Conservation (phyloP, 2,329 filamentous ascomycete species). For the Gyromitra esculenta region DNA sequence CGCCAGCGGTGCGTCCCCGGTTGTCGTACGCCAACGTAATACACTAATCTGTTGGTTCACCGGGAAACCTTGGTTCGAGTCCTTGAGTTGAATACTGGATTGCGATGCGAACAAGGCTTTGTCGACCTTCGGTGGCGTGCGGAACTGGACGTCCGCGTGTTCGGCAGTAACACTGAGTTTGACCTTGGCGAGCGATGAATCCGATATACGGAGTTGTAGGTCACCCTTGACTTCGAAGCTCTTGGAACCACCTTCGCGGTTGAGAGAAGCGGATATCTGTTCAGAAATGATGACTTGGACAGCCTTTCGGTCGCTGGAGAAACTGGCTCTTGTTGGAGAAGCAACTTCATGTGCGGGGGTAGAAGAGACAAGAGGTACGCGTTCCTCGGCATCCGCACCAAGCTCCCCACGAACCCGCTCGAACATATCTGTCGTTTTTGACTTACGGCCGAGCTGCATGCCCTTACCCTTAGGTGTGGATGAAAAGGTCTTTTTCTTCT, state of each 20-base stretch:
- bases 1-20: slow-evolving; percentile 86
- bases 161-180: slow-evolving; percentile 87
- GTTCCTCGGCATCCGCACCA: slow-evolving; percentile 83
- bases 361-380: slow-evolving; percentile 60
- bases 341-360: slow-evolving; percentile 60
- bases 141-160: slow-evolving; percentile 71
- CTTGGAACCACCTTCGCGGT: slow-evolving; percentile 85
- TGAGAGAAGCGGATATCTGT: slow-evolving; percentile 87
- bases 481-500: slow-evolving; percentile 96
- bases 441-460: slow-evolving; percentile 99
- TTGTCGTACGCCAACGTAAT: slow-evolving; percentile 79
- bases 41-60: slow-evolving; percentile 90
- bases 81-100: slow-evolving; percentile 89
- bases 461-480: slow-evolving; percentile 89
- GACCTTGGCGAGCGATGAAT: slow-evolving; percentile 88
- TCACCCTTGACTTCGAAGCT: slow-evolving; percentile 91
- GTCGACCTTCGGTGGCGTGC: slow-evolving; percentile 96
- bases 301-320: slow-evolving; percentile 79
- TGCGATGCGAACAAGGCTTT: slow-evolving; percentile 83
- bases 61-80: slow-evolving; percentile 86
- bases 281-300: slow-evolving; percentile 90
- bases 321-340: slow-evolving; percentile 68
- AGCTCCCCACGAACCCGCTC: slow-evolving; percentile 92
- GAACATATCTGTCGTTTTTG: slow-evolving; percentile 96
- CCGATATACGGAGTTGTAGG: slow-evolving; percentile 87